phyloP scores from a whole-genome alignment of 208 protist genomes.

The Trypanosoma lewisi region DNA sequence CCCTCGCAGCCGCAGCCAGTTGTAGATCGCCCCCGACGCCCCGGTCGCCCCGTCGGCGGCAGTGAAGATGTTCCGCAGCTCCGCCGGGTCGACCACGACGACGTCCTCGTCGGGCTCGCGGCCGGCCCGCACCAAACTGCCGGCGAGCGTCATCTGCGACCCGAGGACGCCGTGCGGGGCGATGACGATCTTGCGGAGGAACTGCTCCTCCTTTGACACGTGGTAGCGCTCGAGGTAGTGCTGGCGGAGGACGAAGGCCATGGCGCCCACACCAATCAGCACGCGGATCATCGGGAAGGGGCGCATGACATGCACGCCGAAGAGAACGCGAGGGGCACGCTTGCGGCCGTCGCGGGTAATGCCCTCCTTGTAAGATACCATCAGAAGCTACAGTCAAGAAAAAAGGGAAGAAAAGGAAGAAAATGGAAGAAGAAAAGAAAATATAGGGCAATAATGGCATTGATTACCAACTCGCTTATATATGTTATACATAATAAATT shows the following conservation, averaged over 20 bases:
- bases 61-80: slow-evolving; percentile 65
- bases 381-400: slow-evolving; percentile 25
- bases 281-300: slow-evolving; percentile 75
- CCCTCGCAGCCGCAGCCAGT: slow-evolving; percentile 70
- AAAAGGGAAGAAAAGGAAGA: slow-evolving; percentile 13
- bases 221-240: slow-evolving; percentile 33
- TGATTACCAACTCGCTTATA: background rate
- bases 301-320: slow-evolving; percentile 58
- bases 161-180: slow-evolving; percentile 84
- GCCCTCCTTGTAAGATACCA: slow-evolving; percentile 41
- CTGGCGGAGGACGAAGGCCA: slow-evolving; percentile 44
- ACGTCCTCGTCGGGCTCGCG: slow-evolving; percentile 55
- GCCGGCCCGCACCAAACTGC: slow-evolving; percentile 48
- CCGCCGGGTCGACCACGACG: slow-evolving; percentile 70
- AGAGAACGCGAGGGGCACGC: slow-evolving; percentile 68
- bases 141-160: slow-evolving; percentile 71
- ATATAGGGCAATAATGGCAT: background rate
- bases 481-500: no score
- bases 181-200: slow-evolving; percentile 71
- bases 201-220: slow-evolving; percentile 66
- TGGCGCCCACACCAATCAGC: slow-evolving; percentile 39
- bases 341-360: slow-evolving; percentile 71
- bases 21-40: slow-evolving; percentile 84
- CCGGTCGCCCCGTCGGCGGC: slow-evolving; percentile 50
- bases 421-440: slow-evolving; percentile 8